Base-by-base conservation (phyloP, 768 basidiomycete species). In the Lepiota brunneoincarnata region DNA sequence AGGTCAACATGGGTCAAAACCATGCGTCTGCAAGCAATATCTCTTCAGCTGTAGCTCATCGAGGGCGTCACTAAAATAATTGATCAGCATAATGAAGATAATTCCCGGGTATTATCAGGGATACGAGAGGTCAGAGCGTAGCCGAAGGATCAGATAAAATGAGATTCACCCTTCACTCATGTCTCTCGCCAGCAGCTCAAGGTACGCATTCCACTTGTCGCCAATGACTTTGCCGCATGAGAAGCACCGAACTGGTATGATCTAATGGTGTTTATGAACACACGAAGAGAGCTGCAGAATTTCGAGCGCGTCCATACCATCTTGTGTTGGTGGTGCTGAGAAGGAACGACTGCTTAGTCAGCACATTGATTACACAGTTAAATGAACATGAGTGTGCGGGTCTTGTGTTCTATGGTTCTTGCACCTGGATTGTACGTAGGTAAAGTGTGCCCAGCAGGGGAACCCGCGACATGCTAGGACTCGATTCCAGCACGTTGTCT, bases 181-280 rank as follows among this genome's bases (percentile, higher is more conserved):
- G 61, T 91, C 93, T 54, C 82, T 81, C 34, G 86, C 82, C 56
- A 97, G 75, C 39, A 95, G 72, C 63, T 88, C 85, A 35, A 97
- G 73, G 69, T 97, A 98, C 18, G 81, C 79, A 54, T 83, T 87
- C 95, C 96, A 98, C 60, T 97, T 91, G 76, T 98, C 93, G 44
- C 96, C 93, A 38, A 98, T 87, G 58, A 98, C 94, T 71, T 98
- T 98, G 41, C 96, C 96, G 65, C 93, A 96, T 14, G 94, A 93
- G 66, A 97, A 97, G 61, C 94, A 96, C 39, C 95, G 85, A 6
- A 98, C 91, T 42, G 95, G 94, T 59, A 97, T 96, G 57, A 98
- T 98, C 95, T 96, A 62, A 10, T 31, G 12, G 40, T 28, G 20
- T 15, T 37, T 21, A 38, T 18, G 21, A 20, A 34, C n/a, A 39